A percentile compares a stretch with the other conserved stretches of the same genome.
Conservation (phyloP, 2,329 filamentous ascomycete genomes). For the Neofusicoccum kwambonambiense region DNA sequence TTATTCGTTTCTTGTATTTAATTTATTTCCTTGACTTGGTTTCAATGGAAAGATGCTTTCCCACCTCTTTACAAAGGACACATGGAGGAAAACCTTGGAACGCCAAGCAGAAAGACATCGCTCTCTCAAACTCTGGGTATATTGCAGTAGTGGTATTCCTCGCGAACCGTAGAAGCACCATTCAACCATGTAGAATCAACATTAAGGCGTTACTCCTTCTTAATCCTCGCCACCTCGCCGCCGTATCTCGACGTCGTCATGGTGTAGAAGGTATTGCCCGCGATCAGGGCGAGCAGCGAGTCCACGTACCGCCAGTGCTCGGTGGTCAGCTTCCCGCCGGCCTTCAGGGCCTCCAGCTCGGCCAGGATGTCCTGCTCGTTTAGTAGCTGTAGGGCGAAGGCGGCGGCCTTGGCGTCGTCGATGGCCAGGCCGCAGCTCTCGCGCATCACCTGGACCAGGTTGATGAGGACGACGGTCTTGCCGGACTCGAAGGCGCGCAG, state of each 20-base stretch:
- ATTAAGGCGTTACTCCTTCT: background rate
- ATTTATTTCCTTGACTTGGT: too few species aligned
- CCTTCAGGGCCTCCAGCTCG: background rate
- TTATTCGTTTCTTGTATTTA: too few species aligned
- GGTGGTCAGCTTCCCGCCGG: background rate
- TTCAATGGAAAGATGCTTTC: too few species aligned
- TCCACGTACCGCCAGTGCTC: background rate
- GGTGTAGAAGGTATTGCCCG: constrained; percentile 1
- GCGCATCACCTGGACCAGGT: background rate
- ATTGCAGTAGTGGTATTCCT: too few species aligned
- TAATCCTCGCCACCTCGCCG: background rate
- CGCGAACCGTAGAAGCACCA: too few species aligned
- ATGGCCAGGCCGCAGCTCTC: background rate
- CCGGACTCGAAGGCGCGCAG: background rate
- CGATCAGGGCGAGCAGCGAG: background rate
- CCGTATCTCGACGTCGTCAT: constrained; percentile 10
- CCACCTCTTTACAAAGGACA: too few species aligned
- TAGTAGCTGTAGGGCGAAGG: background rate
- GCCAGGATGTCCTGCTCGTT: background rate
- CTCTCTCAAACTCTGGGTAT: too few species aligned
- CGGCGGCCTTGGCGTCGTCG: background rate
- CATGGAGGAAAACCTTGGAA: too few species aligned
- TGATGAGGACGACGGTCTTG: background rate
- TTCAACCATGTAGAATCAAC: too few species aligned
- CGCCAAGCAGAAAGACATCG: too few species aligned